Evolutionary conservation across 2,329 filamentous ascomycete species (phyloP), one percentile per base, ranked within the genome.

Genomic region (Fusarium multiceps): DNA sequence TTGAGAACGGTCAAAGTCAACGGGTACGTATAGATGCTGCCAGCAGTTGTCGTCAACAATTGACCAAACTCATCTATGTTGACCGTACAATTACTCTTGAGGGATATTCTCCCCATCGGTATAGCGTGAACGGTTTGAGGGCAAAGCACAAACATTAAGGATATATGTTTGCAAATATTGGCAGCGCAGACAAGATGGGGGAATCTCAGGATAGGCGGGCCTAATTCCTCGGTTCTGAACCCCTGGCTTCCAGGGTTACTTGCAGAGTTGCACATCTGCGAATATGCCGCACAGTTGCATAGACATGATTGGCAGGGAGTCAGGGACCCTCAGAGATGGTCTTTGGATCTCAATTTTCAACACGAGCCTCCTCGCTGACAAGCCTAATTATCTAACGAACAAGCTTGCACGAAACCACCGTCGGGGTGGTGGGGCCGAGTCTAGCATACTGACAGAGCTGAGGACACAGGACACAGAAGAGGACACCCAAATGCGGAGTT

Each of bases 191-290:
- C 47, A 10, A n/a, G 34, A n/a, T n/a, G 34, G 34, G 34, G 57
- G 48, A 59, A 60, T 63, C 58, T 55, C 51, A 66, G 72, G 71
- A 69, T 68, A 74, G 72, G 59, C 71, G 71, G 71, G 64, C 71
- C 73, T 75, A 62, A 64, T 68, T 64, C 73, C 73, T 75, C 71
- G 69, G 71, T 60, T 72, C 64, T 59, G 58, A 60, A 59, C 60
- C 72, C 69, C 69, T 67, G 71, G 61, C 63, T 54, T 66, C 64
- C 63, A 64, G 58, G 66, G 68, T 69, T 73, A 25, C 27, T 55
- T 70, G 62, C 63, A 64, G 56, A 65, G 68, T 72, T 70, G n/a
- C 27, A 43, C 48, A 64, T 72, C 60, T 65, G 45, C 51, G 50
- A 66, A 72, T 74, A 74, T 74, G 65, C 72, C 72, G 66, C 72